phyloP scores from a whole-genome alignment of 176 grass and related monocot genomes.

The Avena insularis region DNA sequence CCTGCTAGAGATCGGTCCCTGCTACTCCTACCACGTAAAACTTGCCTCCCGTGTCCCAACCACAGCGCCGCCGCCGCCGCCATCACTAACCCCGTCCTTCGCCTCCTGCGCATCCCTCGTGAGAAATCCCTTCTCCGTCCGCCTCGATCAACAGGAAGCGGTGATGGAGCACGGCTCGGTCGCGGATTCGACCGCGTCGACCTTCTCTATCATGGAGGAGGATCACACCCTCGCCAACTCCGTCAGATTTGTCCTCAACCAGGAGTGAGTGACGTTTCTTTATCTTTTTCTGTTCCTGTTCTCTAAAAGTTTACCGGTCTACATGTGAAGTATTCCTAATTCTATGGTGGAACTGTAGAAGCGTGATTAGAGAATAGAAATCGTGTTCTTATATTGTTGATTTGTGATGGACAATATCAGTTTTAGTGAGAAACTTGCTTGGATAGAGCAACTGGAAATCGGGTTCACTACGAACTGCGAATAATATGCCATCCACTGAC shows the following conservation, averaged over 20 bases:
- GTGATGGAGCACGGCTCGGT: conserved; percentile 80
- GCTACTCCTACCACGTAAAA: neutral
- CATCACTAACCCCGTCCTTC: neutral
- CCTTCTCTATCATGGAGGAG: conserved; percentile 84
- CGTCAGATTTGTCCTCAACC: conserved; percentile 81
- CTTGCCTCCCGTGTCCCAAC: neutral
- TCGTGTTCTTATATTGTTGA: neutral
- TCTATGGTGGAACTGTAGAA: neutral
- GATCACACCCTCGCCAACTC: conserved; percentile 91
- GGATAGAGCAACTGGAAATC: neutral
- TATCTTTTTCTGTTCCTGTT: neutral
- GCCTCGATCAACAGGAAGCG: neutral
- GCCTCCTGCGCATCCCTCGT: conserved; percentile 1
- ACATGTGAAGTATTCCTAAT: neutral
- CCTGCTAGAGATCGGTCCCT: neutral
- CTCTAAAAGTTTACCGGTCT: neutral
- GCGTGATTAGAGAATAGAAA: neutral
- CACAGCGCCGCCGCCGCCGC: conserved; percentile 6
- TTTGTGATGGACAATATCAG: neutral
- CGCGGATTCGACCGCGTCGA: conserved; percentile 58
- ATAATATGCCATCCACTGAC: conserved; percentile 6
- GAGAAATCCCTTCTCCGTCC: neutral
- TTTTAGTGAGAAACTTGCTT: conserved; percentile 1
- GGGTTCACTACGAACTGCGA: neutral
- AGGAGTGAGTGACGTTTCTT: conserved; percentile 69